Evolutionary conservation across 345 rosid species (phyloP).

Genomic region (Citrus hindsii): DNA sequence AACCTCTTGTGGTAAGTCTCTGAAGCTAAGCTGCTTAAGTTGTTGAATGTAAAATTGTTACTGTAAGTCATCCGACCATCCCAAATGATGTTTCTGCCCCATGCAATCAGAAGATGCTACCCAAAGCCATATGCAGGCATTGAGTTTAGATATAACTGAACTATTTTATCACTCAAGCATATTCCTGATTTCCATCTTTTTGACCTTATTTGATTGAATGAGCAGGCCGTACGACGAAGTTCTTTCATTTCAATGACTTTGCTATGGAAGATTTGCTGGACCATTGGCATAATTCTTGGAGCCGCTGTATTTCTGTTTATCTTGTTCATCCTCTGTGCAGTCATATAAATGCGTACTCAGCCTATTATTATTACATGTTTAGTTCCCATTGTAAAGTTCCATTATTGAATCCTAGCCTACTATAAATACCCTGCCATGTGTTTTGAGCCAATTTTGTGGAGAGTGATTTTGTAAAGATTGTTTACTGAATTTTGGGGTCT

Average conservation of each 20-base stretch:
- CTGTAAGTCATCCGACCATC: neutral
- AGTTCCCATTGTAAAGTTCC: neutral
- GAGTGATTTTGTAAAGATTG: neutral
- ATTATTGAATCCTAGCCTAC: neutral
- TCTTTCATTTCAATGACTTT: conserved; percentile 7
- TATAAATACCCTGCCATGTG: neutral
- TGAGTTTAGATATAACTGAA: neutral
- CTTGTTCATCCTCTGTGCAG: conserved; percentile 36
- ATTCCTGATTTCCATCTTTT: neutral
- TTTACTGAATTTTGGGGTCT: neutral
- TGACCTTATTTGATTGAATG: neutral
- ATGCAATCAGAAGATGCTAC: conserved; percentile 23
- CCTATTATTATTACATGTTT: neutral
- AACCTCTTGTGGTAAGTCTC: conserved; percentile 38
- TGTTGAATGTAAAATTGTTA: neutral
- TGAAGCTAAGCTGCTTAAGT: neutral
- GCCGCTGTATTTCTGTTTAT: conserved; percentile 27
- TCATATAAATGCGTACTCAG: conserved; percentile 13
- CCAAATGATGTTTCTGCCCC: neutral
- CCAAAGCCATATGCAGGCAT: conserved; percentile 18
- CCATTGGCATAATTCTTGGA: conserved; percentile 25
- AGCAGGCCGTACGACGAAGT: conserved; percentile 11
- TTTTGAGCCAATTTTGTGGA: neutral
- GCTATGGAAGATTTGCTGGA: conserved; percentile 23
- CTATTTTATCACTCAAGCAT: neutral